Percentiles rank a stretch among this genome's conserved stretches.
phyloP scores from a whole-genome alignment of 2,329 filamentous ascomycete genomes.

The Pseudopyricularia javanii region DNA sequence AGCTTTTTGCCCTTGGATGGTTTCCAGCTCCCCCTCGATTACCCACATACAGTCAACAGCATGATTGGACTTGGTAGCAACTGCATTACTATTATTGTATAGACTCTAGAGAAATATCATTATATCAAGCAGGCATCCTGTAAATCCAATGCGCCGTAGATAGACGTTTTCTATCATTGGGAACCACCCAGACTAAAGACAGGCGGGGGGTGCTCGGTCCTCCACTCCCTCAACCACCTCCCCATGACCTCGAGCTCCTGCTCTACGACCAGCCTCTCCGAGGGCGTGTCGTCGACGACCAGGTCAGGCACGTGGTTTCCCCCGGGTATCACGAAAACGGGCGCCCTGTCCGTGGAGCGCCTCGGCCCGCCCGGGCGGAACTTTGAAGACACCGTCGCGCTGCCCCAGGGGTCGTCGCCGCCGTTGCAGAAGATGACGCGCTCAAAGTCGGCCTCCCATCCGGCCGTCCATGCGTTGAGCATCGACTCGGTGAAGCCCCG shows the following conservation, averaged over 20 bases:
- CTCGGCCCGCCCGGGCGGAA: constrained; percentile 24
- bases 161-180: background rate
- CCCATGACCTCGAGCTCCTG: background rate
- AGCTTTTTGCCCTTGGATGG: no score
- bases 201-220: background rate
- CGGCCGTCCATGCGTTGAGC: constrained; percentile 24
- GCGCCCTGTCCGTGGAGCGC: constrained; percentile 17
- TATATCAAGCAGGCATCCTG: no score
- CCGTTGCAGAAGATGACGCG: constrained; percentile 27
- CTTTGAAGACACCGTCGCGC: constrained; percentile 22
- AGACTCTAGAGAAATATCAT: no score
- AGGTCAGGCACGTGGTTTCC: constrained; percentile 17
- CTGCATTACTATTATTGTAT: no score
- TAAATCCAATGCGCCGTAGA: no score
- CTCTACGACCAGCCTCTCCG: background rate
- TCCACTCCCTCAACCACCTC: background rate
- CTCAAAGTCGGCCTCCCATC: constrained; percentile 26
- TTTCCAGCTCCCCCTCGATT: no score
- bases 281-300: background rate
- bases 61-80: no score
- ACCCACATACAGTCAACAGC: no score
- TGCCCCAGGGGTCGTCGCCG: constrained; percentile 26
- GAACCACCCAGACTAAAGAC: background rate
- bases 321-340: constrained; percentile 20
- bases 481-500: constrained; percentile 20